Base-by-base conservation (phyloP, 2,329 filamentous ascomycete genomes). In the Colletotrichum orchidophilum region DNA sequence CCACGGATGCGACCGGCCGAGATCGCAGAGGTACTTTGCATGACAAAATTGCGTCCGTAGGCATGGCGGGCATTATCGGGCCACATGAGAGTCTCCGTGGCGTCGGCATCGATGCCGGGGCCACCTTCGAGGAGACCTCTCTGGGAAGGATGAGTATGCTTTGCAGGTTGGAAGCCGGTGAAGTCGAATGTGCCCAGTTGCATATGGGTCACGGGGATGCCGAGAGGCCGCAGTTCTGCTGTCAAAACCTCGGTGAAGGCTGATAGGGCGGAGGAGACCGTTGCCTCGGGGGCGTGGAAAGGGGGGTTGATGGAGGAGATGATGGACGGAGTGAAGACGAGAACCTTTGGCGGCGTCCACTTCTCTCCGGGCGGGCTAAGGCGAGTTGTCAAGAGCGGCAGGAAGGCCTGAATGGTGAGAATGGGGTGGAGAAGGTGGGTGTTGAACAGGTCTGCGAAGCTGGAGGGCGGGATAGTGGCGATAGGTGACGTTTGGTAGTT, bases 131-230 rank as follows among this genome's bases (percentile, higher is more conserved):
- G 79, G 26, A 83, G 77, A 27, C 78, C 82, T 52, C 82, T 80
- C 55, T 80, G 76, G 55, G 74, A 71, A 76, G 78, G 80, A 76
- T 77, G 81, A 71, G 82, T 76, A 52, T 77, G 54, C 80, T 84
- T 82, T 15, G 84, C 79, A 31, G 87, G 87, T 2, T 87, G 87
- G 81, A 92, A 91, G 73, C 91, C 87, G 7, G 91, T 90, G 76
- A 96, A 91, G 81, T 98, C 96, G 79, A 99, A 94, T 26, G 94
- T 95, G 70, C 96, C 96, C 1, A 98, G 90, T 81, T 96, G 94
- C 79, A 99, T 87, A 78, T 98, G 94, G 1, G 93, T 93, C 24
- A 98, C 93, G 49, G 92, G 89, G 63, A 98, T 92, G 63, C 87
- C 88, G 42, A 96, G 86, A 4, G 94, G 91, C 4, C 88, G 87